These are phyloP conservation scores for Torulaspora gathmanii DNA, from an alignment of 805 yeast species.

Conservation along the genomic window DNA sequence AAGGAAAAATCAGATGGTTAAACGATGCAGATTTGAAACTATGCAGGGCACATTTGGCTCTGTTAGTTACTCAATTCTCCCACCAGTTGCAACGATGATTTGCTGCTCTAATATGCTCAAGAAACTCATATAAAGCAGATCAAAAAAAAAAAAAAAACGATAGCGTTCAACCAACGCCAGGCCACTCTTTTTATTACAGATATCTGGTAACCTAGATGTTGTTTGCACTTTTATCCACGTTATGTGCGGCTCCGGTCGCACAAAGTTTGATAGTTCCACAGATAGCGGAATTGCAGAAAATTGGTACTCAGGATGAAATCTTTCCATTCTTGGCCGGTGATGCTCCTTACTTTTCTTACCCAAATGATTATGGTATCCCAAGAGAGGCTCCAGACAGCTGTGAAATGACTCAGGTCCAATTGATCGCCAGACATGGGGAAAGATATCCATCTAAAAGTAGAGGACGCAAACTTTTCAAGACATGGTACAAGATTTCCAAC, in stretches of 20 bases:
- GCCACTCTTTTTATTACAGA: background rate
- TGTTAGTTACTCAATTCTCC: background rate
- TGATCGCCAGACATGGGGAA: conserved; percentile 75
- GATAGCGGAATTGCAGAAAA: conserved; percentile 9
- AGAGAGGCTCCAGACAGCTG: conserved; percentile 46
- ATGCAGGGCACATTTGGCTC: background rate
- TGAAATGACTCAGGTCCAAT: conserved; percentile 59
- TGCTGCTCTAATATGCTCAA: background rate
- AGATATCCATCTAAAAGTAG: conserved; percentile 56
- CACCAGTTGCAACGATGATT: background rate
- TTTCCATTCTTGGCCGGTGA: conserved; percentile 50
- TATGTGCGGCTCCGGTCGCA: conserved; percentile 43
- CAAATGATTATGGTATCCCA: conserved; percentile 50
- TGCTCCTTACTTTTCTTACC: conserved; percentile 51
- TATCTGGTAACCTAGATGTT: conserved; percentile 42
- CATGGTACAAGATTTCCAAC: conserved; percentile 17
- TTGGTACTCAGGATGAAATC: conserved; percentile 33
- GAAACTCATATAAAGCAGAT: background rate
- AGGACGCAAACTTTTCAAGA: conserved; percentile 36
- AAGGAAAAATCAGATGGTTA: background rate
- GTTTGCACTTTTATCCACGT: conserved; percentile 60
- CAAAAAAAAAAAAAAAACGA: background rate
- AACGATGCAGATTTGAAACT: background rate
- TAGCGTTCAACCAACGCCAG: no score
- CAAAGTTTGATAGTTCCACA: conserved; percentile 18